These are phyloP conservation scores for Sporothrix mexicana DNA, from an alignment of 2,329 filamentous ascomycete species.

Conservation along the genomic window DNA sequence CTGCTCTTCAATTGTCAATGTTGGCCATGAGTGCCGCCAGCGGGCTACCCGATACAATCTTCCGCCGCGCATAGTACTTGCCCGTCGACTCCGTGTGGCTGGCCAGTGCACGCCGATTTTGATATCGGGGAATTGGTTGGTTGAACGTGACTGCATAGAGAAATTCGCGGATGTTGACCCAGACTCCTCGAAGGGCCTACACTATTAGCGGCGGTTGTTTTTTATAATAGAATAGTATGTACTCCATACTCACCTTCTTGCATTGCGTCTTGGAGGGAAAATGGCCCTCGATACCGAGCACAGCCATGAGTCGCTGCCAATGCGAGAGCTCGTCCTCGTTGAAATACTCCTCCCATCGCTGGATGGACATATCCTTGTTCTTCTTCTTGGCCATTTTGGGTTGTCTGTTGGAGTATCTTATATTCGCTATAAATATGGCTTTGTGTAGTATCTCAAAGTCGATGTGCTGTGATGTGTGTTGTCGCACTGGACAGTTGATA, in stretches of 20 bases:
- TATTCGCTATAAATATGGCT: not conserved
- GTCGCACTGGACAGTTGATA: too few species aligned
- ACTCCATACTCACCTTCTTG: conserved; percentile 46
- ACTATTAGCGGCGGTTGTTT: not conserved
- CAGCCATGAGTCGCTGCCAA: conserved; percentile 53
- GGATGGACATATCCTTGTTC: not conserved
- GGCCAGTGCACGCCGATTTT: conserved; percentile 44
- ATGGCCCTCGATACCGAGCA: conserved; percentile 49
- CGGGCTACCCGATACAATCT: conserved; percentile 50
- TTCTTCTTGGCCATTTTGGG: conserved; percentile 9
- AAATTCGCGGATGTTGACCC: conserved; percentile 59
- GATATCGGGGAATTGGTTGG: conserved; percentile 44
- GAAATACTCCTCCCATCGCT: conserved; percentile 44
- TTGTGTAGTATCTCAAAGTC: not conserved
- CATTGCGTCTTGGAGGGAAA: conserved; percentile 54
- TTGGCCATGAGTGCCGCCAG: conserved; percentile 47
- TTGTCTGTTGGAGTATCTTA: not conserved
- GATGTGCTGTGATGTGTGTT: too few species aligned
- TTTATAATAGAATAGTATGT: not conserved
- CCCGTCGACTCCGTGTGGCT: conserved; percentile 46
- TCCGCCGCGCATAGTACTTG: conserved; percentile 54
- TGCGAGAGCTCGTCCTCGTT: conserved; percentile 46
- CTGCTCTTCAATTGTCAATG: conserved; percentile 37
- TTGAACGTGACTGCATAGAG: conserved; percentile 45
- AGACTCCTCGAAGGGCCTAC: conserved; percentile 51